Base-by-base conservation (phyloP, 202 grass and related monocot genomes). In the Elaeis oleifera region DNA sequence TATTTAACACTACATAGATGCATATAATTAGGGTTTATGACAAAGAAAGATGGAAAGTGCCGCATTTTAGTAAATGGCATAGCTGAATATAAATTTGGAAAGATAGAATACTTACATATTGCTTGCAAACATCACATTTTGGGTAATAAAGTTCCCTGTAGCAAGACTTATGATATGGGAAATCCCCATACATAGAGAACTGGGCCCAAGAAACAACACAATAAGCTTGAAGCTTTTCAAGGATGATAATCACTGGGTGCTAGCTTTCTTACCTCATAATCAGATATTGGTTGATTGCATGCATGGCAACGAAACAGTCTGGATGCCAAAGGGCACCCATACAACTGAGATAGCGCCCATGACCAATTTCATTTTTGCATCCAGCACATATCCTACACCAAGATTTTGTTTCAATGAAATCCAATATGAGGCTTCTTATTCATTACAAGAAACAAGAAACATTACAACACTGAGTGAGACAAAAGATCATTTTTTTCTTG, bases 91-190 rank as follows among this genome's bases (percentile, higher is more conserved):
- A 54, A 64, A 18, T 59, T 66, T 58, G 24, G 61, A 71, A 76
- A 3, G 55, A 61, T 58, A 54, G 11, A 54, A 23, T 53, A 74
- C 87, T 90, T 85, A 96, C 87, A 71, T 88, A 96, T 54, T 80
- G 57, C 58, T 71, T 90, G 87, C 91, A 96, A 49, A 96, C 87
- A 84, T 90, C 86, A 90, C 90, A 96, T 85, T 90, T 96, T 69
- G 90, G 90, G 65, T 88, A 83, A 63, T 80, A 90, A 51, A 68
- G 66, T 70, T 90, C 87, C 74, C 74, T 83, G 66, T 96, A 88
- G 81, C 90, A 96, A 25, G 80, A 66, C 69, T 89, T 90, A 67
- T 96, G 91, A 65, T 96, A 96, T 7, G 81, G 81, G 67, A 83
- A 70, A 77, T 83, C 71, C 55, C 77, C 87, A 65, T 80, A 63